A percentile compares a stretch with the other conserved stretches of the same genome.
Evolutionary conservation across 1,284 basidiomycete species (phyloP).

Genomic region (Sanghuangporus weigelae): DNA sequence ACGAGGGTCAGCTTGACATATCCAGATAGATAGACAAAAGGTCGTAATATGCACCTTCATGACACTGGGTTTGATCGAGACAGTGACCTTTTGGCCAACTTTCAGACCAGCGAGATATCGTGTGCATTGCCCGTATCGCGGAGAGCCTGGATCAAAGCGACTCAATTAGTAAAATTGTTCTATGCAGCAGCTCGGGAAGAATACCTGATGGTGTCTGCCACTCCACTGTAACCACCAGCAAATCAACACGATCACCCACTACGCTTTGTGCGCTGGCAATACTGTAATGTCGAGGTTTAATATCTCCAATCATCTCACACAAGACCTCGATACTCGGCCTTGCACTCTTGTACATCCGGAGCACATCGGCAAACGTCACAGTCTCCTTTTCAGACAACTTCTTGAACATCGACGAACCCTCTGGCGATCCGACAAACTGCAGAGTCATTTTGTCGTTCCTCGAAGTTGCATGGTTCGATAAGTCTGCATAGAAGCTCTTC

Average conservation of each 20-base stretch:
- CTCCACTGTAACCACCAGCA: slow-evolving; percentile 94
- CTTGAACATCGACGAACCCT: slow-evolving; percentile 91
- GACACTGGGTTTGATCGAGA: slow-evolving; percentile 97
- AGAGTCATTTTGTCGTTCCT: slow-evolving; percentile 79
- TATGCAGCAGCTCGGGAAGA: background rate
- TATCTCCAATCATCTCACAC: slow-evolving; percentile 88
- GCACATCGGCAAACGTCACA: slow-evolving; percentile 88
- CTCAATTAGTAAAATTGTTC: background rate
- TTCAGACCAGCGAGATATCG: slow-evolving; percentile 85
- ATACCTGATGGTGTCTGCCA: slow-evolving; percentile 84
- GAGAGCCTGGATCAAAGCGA: slow-evolving; percentile 46
- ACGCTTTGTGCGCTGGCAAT: slow-evolving; percentile 94
- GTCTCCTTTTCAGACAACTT: slow-evolving; percentile 94
- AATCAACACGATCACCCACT: slow-evolving; percentile 90
- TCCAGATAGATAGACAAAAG: background rate
- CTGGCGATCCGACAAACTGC: slow-evolving; percentile 90
- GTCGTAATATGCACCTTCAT: slow-evolving; percentile 79
- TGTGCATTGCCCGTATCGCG: slow-evolving; percentile 93
- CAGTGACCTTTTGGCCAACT: slow-evolving; percentile 90
- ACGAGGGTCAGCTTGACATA: slow-evolving; percentile 1
- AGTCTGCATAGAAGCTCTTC: slow-evolving; percentile 91
- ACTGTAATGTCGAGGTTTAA: slow-evolving; percentile 97
- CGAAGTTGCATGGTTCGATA: slow-evolving; percentile 73
- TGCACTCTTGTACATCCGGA: slow-evolving; percentile 79
- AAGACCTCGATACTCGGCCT: slow-evolving; percentile 76